Evolutionary conservation across 768 basidiomycete genomes (phyloP).

Genomic region (Hygrocybe coccinea): DNA sequence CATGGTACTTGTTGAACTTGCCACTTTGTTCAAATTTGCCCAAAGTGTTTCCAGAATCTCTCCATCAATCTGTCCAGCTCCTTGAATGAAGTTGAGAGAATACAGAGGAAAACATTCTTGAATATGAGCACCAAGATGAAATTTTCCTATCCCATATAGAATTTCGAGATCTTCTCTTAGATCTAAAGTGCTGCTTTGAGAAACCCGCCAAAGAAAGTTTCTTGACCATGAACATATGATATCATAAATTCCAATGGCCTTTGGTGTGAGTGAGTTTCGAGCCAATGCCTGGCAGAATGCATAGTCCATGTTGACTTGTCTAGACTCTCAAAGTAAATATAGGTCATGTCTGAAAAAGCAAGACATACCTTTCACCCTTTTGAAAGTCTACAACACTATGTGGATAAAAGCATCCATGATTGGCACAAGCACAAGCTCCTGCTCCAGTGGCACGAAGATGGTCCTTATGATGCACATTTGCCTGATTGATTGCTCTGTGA

Average conservation of each 20-base stretch:
- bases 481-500: conserved; percentile 17
- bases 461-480: conserved; percentile 8
- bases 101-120: conserved; percentile 10
- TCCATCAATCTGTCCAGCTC: conserved; percentile 28
- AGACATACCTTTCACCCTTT: conserved; percentile 24
- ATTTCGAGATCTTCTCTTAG: conserved; percentile 1
- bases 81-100: conserved; percentile 25
- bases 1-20: conserved; percentile 30
- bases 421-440: conserved; percentile 20
- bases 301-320: conserved; percentile 29
- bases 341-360: neutral
- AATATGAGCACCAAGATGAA: conserved; percentile 18
- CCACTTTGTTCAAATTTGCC: conserved; percentile 23
- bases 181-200: conserved; percentile 3
- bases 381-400: conserved; percentile 29
- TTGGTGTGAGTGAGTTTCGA: neutral
- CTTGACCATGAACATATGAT: conserved; percentile 25
- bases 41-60: conserved; percentile 34
- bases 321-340: conserved; percentile 1
- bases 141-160: conserved; percentile 9
- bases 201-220: conserved; percentile 15
- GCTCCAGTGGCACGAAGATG: conserved; percentile 16
- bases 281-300: conserved; percentile 19
- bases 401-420: conserved; percentile 29
- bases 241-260: conserved; percentile 25